These are phyloP conservation scores for Citrus australasica DNA, from an alignment of 345 rosid genomes.

Conservation along the genomic window DNA sequence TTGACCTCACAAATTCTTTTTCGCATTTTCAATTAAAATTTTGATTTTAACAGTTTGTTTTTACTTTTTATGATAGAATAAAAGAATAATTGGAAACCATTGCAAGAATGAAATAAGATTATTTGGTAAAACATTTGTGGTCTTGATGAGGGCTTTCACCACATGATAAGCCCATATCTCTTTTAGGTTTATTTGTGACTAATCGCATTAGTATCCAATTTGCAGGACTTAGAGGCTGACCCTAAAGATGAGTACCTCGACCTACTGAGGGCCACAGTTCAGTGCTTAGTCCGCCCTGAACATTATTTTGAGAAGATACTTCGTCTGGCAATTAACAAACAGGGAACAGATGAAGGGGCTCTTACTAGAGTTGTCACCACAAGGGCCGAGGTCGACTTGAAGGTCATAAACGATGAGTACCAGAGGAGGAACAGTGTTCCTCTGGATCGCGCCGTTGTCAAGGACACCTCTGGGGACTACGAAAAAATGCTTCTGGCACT, in stretches of 20 bases:
- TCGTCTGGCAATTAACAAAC: constrained; percentile 58
- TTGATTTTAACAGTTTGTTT: background rate
- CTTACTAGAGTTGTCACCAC: constrained; percentile 74
- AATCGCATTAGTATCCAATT: background rate
- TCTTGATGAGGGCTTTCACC: background rate
- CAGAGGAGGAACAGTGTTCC: constrained; percentile 58
- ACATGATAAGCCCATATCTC: background rate
- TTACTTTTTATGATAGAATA: background rate
- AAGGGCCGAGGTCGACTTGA: constrained; percentile 70
- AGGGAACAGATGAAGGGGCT: constrained; percentile 82
- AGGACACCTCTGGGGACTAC: constrained; percentile 68
- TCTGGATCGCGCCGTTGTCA: constrained; percentile 48
- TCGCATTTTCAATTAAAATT: background rate
- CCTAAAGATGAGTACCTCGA: constrained; percentile 57
- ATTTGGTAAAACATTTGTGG: background rate
- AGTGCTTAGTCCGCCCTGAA: constrained; percentile 61
- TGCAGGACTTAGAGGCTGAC: constrained; percentile 60
- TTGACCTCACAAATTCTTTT: background rate
- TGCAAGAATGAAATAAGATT: background rate
- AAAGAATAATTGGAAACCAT: background rate
- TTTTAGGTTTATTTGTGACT: background rate
- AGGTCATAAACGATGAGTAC: constrained; percentile 61
- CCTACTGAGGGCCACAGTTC: constrained; percentile 59
- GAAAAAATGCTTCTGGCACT: constrained; percentile 68
- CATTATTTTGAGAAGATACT: constrained; percentile 62